Evolutionary conservation across 1,139 yeast genomes (phyloP), one percentile per base, ranked within the genome.

Genomic region (Ogataea hybrid): DNA sequence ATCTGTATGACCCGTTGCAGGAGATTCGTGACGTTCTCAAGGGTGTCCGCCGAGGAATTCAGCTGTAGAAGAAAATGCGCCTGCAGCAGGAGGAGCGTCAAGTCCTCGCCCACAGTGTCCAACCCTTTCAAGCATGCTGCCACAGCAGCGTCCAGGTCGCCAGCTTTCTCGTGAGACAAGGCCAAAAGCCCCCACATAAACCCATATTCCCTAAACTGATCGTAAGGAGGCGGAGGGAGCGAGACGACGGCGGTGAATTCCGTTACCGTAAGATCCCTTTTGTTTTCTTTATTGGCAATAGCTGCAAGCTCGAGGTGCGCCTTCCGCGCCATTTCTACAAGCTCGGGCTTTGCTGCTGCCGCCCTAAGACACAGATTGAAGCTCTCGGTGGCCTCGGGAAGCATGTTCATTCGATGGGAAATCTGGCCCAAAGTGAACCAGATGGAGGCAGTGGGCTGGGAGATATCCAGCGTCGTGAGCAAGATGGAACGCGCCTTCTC

Each of bases 231-330:
- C 11, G 75, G 73, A 2, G 79, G 75, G 32, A 75, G 59, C 23
- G 75, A 65, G 42, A 77, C 61, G 0, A 81, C 75, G 1, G 73
- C 69, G 11, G 71, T 66, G 27, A 77, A 56, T 53, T 77, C 81
- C 9, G 69, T 63, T 12, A 72, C 69, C 17, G 77, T 71, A 32
- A 64, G 52, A 42, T 74, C 77, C 37, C 71, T 65, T n/a, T 76
- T 69, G 16, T 73, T 73, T 32, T 74, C 75, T n/a, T 73, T 68
- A 3, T 76, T 71, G 10, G 77, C 75, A 22, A 77, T 65, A 8
- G 76, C 72, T 0, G 79, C 81, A 42, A 77, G 59, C 50, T 75
- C 79, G 3, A 77, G 71, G 56, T 76, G 81, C 3, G 75, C 73
- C 18, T 72, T 68, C 43, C 80, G 62, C 0, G 78, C 75, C 2